Conservation (phyloP, 768 basidiomycete species). For the Lyophyllum shimeji region DNA sequence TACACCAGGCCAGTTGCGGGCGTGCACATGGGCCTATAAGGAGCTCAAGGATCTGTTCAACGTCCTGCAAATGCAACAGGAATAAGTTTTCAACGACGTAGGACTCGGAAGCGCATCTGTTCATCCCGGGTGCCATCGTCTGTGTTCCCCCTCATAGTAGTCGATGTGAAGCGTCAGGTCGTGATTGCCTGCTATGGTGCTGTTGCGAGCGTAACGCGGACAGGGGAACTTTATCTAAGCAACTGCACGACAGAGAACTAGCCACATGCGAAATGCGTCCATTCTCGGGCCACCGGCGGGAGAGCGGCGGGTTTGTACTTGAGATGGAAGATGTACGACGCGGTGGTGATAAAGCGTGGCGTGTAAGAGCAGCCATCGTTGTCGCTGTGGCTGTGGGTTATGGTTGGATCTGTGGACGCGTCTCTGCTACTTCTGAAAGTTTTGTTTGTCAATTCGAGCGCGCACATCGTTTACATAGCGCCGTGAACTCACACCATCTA, state of each 20-base stretch:
- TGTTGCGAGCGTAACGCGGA: neutral
- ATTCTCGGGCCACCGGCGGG: constrained; percentile 34
- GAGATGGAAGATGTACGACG: constrained; percentile 32
- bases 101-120: constrained; percentile 23
- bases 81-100: neutral
- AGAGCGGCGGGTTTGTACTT: constrained; percentile 30
- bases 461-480: no score
- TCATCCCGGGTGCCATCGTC: constrained; percentile 28
- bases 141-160: constrained; percentile 38
- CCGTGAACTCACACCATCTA: no score
- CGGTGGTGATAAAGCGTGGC: constrained; percentile 21
- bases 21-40: constrained; percentile 33
- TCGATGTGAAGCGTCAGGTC: constrained; percentile 46
- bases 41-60: constrained; percentile 26
- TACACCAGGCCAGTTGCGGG: constrained; percentile 53
- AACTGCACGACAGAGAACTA: neutral
- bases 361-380: neutral
- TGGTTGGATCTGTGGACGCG: no score
- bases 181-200: constrained; percentile 70
- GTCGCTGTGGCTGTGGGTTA: neutral
- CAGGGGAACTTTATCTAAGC: no score
- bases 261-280: constrained; percentile 50
- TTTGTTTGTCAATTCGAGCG: no score
- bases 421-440: no score
- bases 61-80: neutral